A percentile compares a stretch with the other conserved stretches of the same genome.
phyloP scores from a whole-genome alignment of 345 rosid genomes.

The Bruguiera gymnorhiza region DNA sequence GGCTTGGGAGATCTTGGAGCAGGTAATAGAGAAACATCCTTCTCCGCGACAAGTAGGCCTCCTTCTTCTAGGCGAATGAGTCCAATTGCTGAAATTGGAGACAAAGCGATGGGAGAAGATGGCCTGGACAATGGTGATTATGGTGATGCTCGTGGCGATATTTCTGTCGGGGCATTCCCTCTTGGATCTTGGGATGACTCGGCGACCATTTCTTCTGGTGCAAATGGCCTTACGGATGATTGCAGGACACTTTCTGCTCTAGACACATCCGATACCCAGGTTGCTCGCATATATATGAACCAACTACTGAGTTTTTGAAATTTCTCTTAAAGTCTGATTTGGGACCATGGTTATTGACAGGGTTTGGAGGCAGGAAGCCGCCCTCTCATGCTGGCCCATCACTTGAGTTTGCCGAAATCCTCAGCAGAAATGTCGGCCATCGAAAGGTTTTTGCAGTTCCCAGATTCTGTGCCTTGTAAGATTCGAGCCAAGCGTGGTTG shows the following conservation, averaged over 20 bases:
- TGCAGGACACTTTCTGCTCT: slow-evolving; percentile 55
- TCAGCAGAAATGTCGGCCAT: slow-evolving; percentile 50
- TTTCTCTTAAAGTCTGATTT: neutral
- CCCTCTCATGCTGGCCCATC: slow-evolving; percentile 65
- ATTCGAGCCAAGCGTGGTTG: slow-evolving; percentile 93
- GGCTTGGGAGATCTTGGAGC: slow-evolving; percentile 58
- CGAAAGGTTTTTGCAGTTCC: slow-evolving; percentile 55
- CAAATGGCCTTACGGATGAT: slow-evolving; percentile 37
- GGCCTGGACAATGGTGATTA: slow-evolving; percentile 29
- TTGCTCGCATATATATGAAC: slow-evolving; percentile 4
- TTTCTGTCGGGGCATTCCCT: slow-evolving; percentile 31
- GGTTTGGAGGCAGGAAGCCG: slow-evolving; percentile 41
- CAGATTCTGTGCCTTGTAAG: slow-evolving; percentile 88
- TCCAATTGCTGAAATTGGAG: slow-evolving; percentile 53
- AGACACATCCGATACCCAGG: slow-evolving; percentile 52
- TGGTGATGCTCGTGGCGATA: slow-evolving; percentile 25
- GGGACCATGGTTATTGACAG: slow-evolving; percentile 28
- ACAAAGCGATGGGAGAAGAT: slow-evolving; percentile 27
- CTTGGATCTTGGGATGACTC: slow-evolving; percentile 51
- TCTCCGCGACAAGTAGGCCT: slow-evolving; percentile 41
- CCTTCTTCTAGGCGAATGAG: slow-evolving; percentile 41
- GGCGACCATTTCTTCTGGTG: slow-evolving; percentile 28
- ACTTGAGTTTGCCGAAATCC: slow-evolving; percentile 80
- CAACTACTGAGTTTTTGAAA: neutral
- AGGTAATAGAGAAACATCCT: slow-evolving; percentile 35